These are phyloP conservation scores for Hawksworthiomyces lignivorus DNA, from an alignment of 2,329 filamentous ascomycete genomes.

Conservation along the genomic window DNA sequence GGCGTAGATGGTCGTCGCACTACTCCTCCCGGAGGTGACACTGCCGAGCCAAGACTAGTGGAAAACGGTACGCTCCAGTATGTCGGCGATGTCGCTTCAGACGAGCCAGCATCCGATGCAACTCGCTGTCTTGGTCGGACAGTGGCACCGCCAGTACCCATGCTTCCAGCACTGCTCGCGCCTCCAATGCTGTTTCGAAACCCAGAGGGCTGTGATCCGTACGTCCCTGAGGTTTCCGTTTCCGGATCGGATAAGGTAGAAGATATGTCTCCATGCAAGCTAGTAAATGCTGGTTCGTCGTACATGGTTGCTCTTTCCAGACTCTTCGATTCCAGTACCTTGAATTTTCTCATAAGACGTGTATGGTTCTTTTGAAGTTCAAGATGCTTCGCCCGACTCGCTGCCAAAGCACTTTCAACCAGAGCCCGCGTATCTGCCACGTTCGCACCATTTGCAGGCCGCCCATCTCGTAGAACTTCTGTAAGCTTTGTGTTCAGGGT, in stretches of 20 bases:
- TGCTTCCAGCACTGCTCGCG: not conserved
- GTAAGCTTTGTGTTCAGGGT: slow-evolving; percentile 38
- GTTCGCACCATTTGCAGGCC: slow-evolving; percentile 9
- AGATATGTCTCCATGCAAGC: slow-evolving; percentile 14
- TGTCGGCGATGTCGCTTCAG: slow-evolving; percentile 30
- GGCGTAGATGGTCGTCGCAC: slow-evolving; percentile 31
- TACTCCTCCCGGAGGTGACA: slow-evolving; percentile 17
- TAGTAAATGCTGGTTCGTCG: slow-evolving; percentile 25
- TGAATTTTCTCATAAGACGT: slow-evolving; percentile 44
- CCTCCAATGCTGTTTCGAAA: not conserved
- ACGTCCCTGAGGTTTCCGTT: slow-evolving; percentile 27
- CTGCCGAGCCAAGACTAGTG: slow-evolving; percentile 18
- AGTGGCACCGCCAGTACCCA: not conserved
- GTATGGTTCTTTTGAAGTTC: slow-evolving; percentile 46
- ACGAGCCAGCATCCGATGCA: slow-evolving; percentile 35
- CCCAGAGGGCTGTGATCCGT: slow-evolving; percentile 25
- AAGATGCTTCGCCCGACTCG: slow-evolving; percentile 44
- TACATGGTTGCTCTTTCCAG: slow-evolving; percentile 7
- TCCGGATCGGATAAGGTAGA: slow-evolving; percentile 22
- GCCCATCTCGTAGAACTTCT: slow-evolving; percentile 24
- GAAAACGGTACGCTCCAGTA: slow-evolving; percentile 25
- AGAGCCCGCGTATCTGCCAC: slow-evolving; percentile 27
- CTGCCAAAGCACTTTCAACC: slow-evolving; percentile 38
- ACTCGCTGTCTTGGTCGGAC: slow-evolving; percentile 27
- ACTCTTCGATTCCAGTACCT: slow-evolving; percentile 35